Percentiles rank a stretch among this genome's conserved stretches.
Evolutionary conservation across 257 asterid species (phyloP).

Genomic region (Osmanthus fragrans): DNA sequence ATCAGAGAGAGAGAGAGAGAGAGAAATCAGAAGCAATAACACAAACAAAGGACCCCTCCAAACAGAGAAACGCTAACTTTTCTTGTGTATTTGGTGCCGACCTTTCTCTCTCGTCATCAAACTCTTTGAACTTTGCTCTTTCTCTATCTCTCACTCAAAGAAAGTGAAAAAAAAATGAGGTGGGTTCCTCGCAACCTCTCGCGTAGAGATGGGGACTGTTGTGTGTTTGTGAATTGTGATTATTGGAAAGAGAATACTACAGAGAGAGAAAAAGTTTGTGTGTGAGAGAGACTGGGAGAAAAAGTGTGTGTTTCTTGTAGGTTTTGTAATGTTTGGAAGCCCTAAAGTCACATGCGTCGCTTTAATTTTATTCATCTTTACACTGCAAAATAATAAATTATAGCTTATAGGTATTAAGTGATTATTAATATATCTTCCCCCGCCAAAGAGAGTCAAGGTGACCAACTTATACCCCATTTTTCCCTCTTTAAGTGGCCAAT

Average conservation of each 20-base stretch:
- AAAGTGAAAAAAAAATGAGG: conserved; percentile 23
- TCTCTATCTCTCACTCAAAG: neutral
- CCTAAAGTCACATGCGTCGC: conserved; percentile 58
- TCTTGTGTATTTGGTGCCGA: conserved; percentile 6
- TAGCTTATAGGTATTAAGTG: too few species aligned
- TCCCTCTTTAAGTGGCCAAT: too few species aligned
- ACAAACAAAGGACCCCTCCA: conserved; percentile 15
- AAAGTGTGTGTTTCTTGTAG: conserved; percentile 22
- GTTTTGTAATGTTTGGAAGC: conserved; percentile 40
- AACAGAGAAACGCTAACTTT: neutral
- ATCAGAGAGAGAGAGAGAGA: conserved; percentile 23
- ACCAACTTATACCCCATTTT: too few species aligned
- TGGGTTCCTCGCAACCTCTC: conserved; percentile 47
- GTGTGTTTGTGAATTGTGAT: conserved; percentile 37
- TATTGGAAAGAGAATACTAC: conserved; percentile 58
- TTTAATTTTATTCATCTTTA: neutral
- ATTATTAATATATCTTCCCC: too few species aligned
- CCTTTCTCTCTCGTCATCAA: conserved; percentile 21
- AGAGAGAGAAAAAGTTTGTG: neutral
- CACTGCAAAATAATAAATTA: neutral
- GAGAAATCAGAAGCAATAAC: conserved; percentile 11
- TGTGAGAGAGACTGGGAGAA: too few species aligned
- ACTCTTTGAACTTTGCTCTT: neutral
- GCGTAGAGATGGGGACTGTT: neutral
- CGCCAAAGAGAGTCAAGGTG: too few species aligned